phyloP scores from a whole-genome alignment of 2,329 filamentous ascomycete species.

The Exophiala sideris region DNA sequence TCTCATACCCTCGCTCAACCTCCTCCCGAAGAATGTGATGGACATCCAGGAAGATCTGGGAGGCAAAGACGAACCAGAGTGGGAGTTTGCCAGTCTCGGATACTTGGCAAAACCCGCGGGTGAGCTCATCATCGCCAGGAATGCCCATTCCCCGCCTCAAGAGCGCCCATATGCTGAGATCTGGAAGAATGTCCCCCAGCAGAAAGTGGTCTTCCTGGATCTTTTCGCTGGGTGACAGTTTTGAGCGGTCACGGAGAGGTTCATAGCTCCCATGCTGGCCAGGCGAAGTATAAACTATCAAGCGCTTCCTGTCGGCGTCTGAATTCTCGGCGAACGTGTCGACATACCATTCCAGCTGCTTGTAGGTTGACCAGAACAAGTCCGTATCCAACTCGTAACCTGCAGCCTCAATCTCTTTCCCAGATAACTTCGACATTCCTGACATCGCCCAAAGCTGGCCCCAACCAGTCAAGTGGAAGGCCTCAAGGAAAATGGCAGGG shows the following conservation, averaged over 20 bases:
- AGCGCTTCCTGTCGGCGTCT: no score
- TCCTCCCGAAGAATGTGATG: slow-evolving; percentile 33
- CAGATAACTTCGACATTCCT: no score
- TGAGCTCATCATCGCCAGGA: slow-evolving; percentile 38
- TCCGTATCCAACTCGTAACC: no score
- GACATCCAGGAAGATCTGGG: slow-evolving; percentile 44
- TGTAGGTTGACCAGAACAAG: no score
- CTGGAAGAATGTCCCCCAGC: slow-evolving; percentile 35
- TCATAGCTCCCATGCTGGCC: slow-evolving; percentile 23
- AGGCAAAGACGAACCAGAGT: slow-evolving; percentile 40
- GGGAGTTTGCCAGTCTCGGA: slow-evolving; percentile 33
- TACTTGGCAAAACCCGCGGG: slow-evolving; percentile 36
- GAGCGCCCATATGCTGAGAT: slow-evolving; percentile 20
- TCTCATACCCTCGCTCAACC: slow-evolving; percentile 11
- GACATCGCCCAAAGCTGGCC: no score
- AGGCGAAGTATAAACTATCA: slow-evolving; percentile 3
- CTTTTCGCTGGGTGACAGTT: slow-evolving; percentile 33
- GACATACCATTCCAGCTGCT: no score
- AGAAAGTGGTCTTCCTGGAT: slow-evolving; percentile 37
- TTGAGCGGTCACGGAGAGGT: slow-evolving; percentile 15
- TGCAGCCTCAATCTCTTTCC: no score
- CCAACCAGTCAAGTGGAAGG: background rate
- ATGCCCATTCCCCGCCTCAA: background rate
- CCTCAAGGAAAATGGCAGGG: slow-evolving; percentile 5
- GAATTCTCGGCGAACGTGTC: no score